These are phyloP conservation scores for Cladosporium cucumerinum DNA, from an alignment of 2,329 filamentous ascomycete genomes.

Conservation along the genomic window DNA sequence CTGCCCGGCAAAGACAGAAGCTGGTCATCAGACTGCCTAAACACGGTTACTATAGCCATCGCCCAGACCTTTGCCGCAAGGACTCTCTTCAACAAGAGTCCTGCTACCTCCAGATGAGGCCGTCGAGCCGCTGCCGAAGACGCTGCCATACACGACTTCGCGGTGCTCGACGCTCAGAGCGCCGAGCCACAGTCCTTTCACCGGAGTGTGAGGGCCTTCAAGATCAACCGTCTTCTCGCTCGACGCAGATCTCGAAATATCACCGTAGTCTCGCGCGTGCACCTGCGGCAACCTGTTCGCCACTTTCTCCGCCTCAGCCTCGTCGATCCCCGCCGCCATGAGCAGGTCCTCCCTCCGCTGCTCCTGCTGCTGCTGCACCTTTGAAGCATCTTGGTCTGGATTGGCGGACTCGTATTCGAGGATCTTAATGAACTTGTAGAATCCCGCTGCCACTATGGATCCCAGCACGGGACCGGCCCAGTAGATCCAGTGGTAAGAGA, in stretches of 20 bases:
- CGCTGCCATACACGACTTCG: conserved; percentile 22
- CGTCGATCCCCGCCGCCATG: conserved; percentile 24
- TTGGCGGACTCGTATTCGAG: conserved; percentile 36
- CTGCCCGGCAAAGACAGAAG: too few relatives aligned
- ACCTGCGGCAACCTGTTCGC: conserved; percentile 19
- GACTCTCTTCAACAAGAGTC: conserved; percentile 8
- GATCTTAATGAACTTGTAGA: conserved; percentile 33
- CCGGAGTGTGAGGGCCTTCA: conserved; percentile 12
- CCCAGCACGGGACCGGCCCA: conserved; percentile 34
- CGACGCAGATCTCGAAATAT: background rate
- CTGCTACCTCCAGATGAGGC: conserved; percentile 9
- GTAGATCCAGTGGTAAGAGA: conserved; percentile 34
- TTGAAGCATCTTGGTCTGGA: conserved; percentile 27
- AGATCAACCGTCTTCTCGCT: conserved; percentile 3
- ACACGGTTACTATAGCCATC: conserved; percentile 2
- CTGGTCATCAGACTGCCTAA: background rate
- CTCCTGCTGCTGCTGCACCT: conserved; percentile 17
- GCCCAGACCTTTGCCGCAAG: background rate
- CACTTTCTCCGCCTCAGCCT: conserved; percentile 21
- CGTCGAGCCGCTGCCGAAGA: conserved; percentile 16
- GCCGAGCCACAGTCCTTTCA: conserved; percentile 7
- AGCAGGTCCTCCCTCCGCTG: conserved; percentile 20
- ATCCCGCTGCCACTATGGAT: conserved; percentile 31
- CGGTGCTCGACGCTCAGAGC: background rate
- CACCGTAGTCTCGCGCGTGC: background rate